Base-by-base conservation (phyloP, 805 yeast species). In the Candida namnaoensis region DNA sequence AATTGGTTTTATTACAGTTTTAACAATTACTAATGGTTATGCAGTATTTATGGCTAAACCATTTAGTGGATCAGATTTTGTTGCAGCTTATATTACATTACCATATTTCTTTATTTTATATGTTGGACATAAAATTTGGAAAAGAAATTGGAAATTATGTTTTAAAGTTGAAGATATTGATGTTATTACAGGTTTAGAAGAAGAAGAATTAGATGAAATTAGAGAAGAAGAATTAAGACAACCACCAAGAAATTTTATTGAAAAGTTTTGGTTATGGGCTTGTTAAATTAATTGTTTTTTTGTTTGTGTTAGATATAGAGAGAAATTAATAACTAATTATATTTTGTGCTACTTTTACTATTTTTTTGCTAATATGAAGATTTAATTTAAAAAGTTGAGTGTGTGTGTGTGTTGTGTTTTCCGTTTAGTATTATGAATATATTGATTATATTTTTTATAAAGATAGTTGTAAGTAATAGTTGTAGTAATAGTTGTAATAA, bases 21-120 rank as follows among this genome's bases (percentile, higher is more conserved):
- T 83, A 40, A 64, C 80, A 28, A 40, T 83, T 37, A 81, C 88
- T n/a, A 82, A 83, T 51, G 90, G 90, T 43, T 83, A 79, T 54
- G 80, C 74, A 3, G 81, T 76, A 5, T 82, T 82, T 46, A 60
- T 82, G 45, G 68, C 68, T 15, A 56, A 53, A 27, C 51, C 60
- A 39, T 80, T 79, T 67, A 69, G 66, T 12, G 71, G 59, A 1
- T 58, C 74, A 7, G 80, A 79, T 56, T 82, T 82, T 51, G 61
- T 82, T 39, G 88, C 90, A 32, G 83, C 88, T 9, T 82, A 82
- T 60, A 68, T 82, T 45, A 81, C 88, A 0, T 54, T 82, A 38
- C 85, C 82, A 32, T 67, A 75, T 43, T 69, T 77, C 47, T 45
- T 74, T 4, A 61, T 62, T 5, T 62, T 82, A 37, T 82, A 76